Evolutionary conservation across 1,284 basidiomycete species (phyloP), one percentile per base, ranked within the genome.

Genomic region (Pseudozyma pruni): DNA sequence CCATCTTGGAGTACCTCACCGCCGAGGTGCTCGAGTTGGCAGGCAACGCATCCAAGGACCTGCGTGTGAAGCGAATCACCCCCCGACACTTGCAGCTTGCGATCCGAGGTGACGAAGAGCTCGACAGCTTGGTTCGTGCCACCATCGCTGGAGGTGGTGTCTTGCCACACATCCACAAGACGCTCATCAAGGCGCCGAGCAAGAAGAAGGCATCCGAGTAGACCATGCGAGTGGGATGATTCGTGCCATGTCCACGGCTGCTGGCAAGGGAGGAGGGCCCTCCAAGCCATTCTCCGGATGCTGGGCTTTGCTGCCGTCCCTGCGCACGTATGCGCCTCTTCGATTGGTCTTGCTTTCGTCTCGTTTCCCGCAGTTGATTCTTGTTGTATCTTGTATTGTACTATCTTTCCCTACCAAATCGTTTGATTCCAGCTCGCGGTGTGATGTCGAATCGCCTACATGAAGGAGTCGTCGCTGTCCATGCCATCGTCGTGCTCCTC

Each of bases 41-140:
- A 93, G 94, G 94, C 38, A 98, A 98, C 83, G 94, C 94, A 22
- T 94, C 94, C 10, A 96, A 96, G 83, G 94, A 98, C 85, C 87
- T 97, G 34, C 89, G 91, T 51, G 93, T 96, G 40, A 97, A 97
- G 85, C 92, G 95, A 83, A 96, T 98, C 83, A 96, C 93, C 0
- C 94, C 94, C 19, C 91, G 92, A 72, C 93, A 94, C 84, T 84
- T 94, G 74, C 92, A 94, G 83, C 87, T 94, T 25, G 93, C 94
- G 31, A 97, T 98, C 75, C 91, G 94, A 67, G 94, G 94, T 47
- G 95, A 98, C 83, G 94, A 97, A 82, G 94, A 92, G 80, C 88
- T 94, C 9, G 85, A 87, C 78, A 80, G 84, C 34, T 79, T 87
- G 53, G 85, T 87, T 64, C 82, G 85, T 52, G 86, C 86, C 40